Base-by-base conservation (phyloP, 805 yeast genomes). In the Metschnikowia santaceciliae region DNA sequence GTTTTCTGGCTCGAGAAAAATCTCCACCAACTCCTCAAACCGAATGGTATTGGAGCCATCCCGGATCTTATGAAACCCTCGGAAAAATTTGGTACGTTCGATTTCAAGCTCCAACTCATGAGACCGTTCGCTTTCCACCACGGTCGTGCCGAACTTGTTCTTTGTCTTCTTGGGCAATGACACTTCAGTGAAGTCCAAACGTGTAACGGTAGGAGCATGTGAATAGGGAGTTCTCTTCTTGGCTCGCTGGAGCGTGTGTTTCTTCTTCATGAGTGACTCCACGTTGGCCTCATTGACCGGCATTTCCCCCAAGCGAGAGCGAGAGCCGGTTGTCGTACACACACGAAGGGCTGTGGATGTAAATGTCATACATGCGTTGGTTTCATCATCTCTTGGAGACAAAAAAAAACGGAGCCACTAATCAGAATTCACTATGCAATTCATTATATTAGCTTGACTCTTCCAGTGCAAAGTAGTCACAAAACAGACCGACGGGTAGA, bases 171-270 rank as follows among this genome's bases (percentile, higher is more conserved):
- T 53, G 2, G 77, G 77, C 13, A 62, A 54, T 32, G 63, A 60
- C 2, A 86, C 88, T 55, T 79, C 77, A 1, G 95, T 88, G 54
- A 87, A 69, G 67, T 88, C 95, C 57, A 88, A 79, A 59, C 83
- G 76, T 1, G 91, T 84, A 38, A 82, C 81, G 1, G 94, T 86
- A 6, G 84, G 83, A n/a, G 79, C 75, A 56, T 88, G 91, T 14
- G 79, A 72, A 68, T 79, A 88, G 51, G 91, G 81, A 26, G 77
- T 75, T 54, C 97, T 76, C 58, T 85, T 83, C 67, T 90, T 90
- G 51, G 80, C 79, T 61, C 97, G 75, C 40, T 80, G 79, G 52
- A 78, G 62, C 22, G 76, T 72, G 6, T 86, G 85, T 51, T 77
- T 71, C 62, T 78, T 72, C 61, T 78, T 74, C 67, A 80, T 56